These are phyloP conservation scores for Leptographium lundbergii DNA, from an alignment of 2,329 filamentous ascomycete genomes.

Conservation along the genomic window DNA sequence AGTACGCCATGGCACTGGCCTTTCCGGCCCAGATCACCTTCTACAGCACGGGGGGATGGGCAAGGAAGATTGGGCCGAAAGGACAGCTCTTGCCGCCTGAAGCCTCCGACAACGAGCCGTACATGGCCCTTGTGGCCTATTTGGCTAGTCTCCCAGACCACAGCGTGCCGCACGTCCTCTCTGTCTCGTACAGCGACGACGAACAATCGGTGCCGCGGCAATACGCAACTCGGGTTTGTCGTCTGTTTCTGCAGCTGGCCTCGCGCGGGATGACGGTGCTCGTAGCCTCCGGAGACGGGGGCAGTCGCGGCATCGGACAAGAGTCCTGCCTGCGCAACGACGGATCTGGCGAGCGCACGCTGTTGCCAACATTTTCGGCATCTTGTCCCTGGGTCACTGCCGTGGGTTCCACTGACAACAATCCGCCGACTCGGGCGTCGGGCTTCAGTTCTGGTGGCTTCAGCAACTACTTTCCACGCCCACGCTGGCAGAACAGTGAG, in stretches of 20 bases:
- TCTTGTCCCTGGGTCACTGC: constrained; percentile 57
- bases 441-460: constrained; percentile 39
- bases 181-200: constrained; percentile 46
- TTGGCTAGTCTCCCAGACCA: constrained; percentile 30
- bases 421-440: constrained; percentile 20
- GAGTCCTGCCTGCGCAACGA: constrained; percentile 35
- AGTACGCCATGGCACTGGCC: constrained; percentile 33
- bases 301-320: constrained; percentile 32
- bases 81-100: constrained; percentile 17
- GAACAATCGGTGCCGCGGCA: constrained; percentile 38
- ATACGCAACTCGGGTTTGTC: constrained; percentile 41
- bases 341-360: constrained; percentile 39
- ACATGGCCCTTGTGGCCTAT: constrained; percentile 38
- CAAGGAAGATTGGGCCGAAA: constrained; percentile 22
- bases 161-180: constrained; percentile 41
- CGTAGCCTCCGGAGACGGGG: constrained; percentile 18
- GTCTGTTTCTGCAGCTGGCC: constrained; percentile 38
- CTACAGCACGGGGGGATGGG: constrained; percentile 32
- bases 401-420: constrained; percentile 42
- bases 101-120: constrained; percentile 39
- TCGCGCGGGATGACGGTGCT: constrained; percentile 39
- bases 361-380: constrained; percentile 51
- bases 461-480: constrained; percentile 34
- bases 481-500: constrained; percentile 30
- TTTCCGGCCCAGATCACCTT: constrained; percentile 32